A percentile compares a stretch with the other conserved stretches of the same genome.
Conservation (phyloP, 2,329 filamentous ascomycete species). For the Aspergillus costaricaensis region DNA sequence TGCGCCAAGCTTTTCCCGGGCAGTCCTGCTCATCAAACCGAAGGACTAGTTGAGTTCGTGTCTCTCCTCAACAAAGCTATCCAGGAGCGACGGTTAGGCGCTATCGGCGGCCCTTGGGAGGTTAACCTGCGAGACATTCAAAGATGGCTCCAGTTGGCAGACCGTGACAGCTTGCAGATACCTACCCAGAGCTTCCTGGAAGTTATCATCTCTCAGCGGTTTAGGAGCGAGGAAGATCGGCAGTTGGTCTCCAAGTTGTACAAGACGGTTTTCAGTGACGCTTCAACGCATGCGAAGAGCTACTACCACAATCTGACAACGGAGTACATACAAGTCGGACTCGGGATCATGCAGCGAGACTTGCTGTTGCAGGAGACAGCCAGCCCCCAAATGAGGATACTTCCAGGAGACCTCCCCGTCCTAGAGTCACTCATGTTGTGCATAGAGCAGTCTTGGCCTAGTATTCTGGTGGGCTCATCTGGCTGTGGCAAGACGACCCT, state of each 20-base stretch:
- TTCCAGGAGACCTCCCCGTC: constrained; percentile 59
- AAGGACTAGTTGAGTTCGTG: constrained; percentile 76
- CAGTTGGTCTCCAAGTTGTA: constrained; percentile 67
- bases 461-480: constrained; percentile 81
- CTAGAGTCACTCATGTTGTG: constrained; percentile 87
- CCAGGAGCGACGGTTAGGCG: constrained; percentile 55
- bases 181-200: constrained; percentile 73
- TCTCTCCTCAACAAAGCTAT: constrained; percentile 72
- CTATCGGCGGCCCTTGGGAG: constrained; percentile 79
- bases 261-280: constrained; percentile 59
- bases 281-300: constrained; percentile 52
- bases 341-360: constrained; percentile 69
- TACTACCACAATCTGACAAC: constrained; percentile 72
- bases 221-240: constrained; percentile 72
- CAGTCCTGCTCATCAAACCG: constrained; percentile 61
- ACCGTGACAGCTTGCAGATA: constrained; percentile 62
- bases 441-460: constrained; percentile 81
- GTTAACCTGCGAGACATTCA: constrained; percentile 91
- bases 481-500: constrained; percentile 85
- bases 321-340: constrained; percentile 72
- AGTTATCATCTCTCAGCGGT: constrained; percentile 82
- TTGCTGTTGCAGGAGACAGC: constrained; percentile 37
- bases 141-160: constrained; percentile 77
- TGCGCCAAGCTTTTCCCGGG: constrained; percentile 74
- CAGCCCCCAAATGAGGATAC: constrained; percentile 37